Conservation (phyloP, 805 yeast species). For the Ogataea methanolica region DNA sequence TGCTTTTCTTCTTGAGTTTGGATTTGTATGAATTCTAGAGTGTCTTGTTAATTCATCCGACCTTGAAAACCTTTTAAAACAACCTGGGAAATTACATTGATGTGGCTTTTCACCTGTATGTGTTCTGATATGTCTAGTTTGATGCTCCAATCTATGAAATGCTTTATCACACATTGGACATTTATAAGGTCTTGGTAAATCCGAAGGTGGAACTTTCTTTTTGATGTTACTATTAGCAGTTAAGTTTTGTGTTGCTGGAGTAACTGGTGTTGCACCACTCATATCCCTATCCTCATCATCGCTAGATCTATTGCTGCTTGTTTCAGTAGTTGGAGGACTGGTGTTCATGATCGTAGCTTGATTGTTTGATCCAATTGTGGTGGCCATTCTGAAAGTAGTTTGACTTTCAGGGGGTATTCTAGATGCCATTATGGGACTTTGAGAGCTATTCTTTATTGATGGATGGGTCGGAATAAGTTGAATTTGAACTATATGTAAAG, state of each 20-base stretch:
- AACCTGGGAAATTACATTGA: conserved; percentile 78
- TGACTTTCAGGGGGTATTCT: conserved; percentile 25
- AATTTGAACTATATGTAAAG: no score
- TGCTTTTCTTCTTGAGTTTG: conserved; percentile 32
- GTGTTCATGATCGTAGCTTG: background rate
- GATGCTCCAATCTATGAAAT: conserved; percentile 85
- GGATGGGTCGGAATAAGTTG: no score
- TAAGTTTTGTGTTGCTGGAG: conserved; percentile 19
- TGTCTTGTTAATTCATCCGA: conserved; percentile 86
- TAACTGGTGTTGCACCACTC: conserved; percentile 6
- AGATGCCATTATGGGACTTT: conserved; percentile 13
- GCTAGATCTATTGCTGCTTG: background rate
- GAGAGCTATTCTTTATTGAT: no score
- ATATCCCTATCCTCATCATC: background rate
- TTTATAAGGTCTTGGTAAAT: conserved; percentile 61
- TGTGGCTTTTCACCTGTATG: conserved; percentile 95
- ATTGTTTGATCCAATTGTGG: conserved; percentile 8
- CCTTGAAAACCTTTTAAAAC: conserved; percentile 74
- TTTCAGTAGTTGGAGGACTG: background rate
- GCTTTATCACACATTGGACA: conserved; percentile 84
- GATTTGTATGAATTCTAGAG: conserved; percentile 70
- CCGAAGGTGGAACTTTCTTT: conserved; percentile 21
- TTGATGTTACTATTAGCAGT: conserved; percentile 17
- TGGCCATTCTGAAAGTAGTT: conserved; percentile 28
- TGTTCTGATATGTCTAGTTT: conserved; percentile 85